These are phyloP conservation scores for Phialophora macrospora DNA, from an alignment of 2,329 filamentous ascomycete genomes.

Conservation along the genomic window DNA sequence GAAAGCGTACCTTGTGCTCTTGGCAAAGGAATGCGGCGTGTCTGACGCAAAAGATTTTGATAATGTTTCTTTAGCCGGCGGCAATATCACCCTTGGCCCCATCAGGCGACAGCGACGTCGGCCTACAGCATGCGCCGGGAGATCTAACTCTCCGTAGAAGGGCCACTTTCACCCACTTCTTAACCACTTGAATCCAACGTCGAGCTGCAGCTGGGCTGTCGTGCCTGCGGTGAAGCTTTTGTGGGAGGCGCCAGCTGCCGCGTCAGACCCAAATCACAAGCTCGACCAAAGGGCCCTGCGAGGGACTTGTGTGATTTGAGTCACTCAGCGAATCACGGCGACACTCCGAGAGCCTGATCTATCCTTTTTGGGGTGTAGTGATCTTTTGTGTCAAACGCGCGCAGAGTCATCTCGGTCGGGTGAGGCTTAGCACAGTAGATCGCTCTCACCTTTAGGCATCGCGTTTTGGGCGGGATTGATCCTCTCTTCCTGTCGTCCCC, in stretches of 20 bases:
- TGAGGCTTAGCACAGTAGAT: slow-evolving; percentile 20
- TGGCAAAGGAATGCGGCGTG: background rate
- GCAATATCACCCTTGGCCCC: background rate
- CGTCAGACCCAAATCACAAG: background rate
- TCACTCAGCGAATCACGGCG: slow-evolving; percentile 10
- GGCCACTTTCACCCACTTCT: background rate
- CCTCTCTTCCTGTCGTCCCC: slow-evolving; percentile 5
- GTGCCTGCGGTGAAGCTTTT: background rate
- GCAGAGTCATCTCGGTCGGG: slow-evolving; percentile 19
- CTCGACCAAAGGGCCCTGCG: slow-evolving; percentile 17
- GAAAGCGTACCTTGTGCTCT: background rate
- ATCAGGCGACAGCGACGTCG: background rate
- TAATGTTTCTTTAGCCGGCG: too few species aligned
- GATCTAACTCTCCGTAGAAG: background rate
- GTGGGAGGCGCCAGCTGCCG: background rate
- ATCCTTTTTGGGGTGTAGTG: background rate
- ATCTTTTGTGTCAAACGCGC: slow-evolving; percentile 7
- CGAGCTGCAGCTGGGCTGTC: background rate
- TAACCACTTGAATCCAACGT: background rate
- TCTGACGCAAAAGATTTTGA: background rate
- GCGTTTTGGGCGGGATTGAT: background rate
- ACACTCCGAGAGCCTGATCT: slow-evolving; percentile 13
- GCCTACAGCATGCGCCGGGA: background rate
- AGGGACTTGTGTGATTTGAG: slow-evolving; percentile 10
- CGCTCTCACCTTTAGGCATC: slow-evolving; percentile 5